Percentiles rank a stretch among this genome's conserved stretches.
Conservation (phyloP, 805 yeast species). For the Candida maesae region DNA sequence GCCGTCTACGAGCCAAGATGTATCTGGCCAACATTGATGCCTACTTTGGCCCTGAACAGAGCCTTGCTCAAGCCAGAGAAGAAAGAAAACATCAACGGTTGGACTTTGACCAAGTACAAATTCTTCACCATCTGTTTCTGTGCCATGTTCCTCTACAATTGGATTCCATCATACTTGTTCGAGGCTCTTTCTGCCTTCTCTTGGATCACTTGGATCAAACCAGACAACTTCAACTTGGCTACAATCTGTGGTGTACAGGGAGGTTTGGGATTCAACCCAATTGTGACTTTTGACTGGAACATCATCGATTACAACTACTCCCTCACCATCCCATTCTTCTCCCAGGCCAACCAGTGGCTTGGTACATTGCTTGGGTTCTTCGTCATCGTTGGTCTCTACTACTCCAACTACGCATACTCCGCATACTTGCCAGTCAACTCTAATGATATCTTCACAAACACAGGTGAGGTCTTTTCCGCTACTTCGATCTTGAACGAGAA, state of each 20-base stretch:
- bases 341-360: constrained; percentile 28
- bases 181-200: constrained; percentile 40
- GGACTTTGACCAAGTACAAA: constrained; percentile 33
- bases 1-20: constrained; percentile 47
- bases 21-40: constrained; percentile 50
- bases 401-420: constrained; percentile 38
- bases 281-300: constrained; percentile 54
- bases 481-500: constrained; percentile 36
- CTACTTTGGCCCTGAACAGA: constrained; percentile 48
- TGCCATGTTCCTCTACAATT: constrained; percentile 38
- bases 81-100: constrained; percentile 31
- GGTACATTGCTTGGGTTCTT: constrained; percentile 35
- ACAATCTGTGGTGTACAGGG: constrained; percentile 41
- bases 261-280: constrained; percentile 53
- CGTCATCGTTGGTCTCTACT: constrained; percentile 35
- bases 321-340: constrained; percentile 44
- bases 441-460: constrained; percentile 47
- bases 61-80: constrained; percentile 39
- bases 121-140: constrained; percentile 32
- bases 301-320: constrained; percentile 35
- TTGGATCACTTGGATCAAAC: constrained; percentile 60
- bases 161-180: constrained; percentile 44
- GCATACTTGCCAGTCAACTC: constrained; percentile 41
- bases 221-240: constrained; percentile 45
- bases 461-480: constrained; percentile 45